These are phyloP conservation scores for Pichia sp. DNA, from an alignment of 1,139 yeast species.

Conservation along the genomic window DNA sequence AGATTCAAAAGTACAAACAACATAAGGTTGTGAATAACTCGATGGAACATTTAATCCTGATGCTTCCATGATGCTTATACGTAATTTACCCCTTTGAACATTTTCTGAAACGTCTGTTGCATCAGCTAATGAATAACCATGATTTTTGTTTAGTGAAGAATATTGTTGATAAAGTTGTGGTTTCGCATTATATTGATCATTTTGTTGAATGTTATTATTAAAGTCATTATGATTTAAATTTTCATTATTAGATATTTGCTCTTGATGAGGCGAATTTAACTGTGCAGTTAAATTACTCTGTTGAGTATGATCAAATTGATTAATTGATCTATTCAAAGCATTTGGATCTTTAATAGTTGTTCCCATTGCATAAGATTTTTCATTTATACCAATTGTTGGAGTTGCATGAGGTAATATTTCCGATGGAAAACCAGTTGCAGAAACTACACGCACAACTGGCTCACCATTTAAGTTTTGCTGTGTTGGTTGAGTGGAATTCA, in stretches of 20 bases:
- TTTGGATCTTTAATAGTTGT: constrained; percentile 43
- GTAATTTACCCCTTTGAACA: constrained; percentile 74
- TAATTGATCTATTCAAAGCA: constrained; percentile 25
- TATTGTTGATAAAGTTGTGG: constrained; percentile 11
- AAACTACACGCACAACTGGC: constrained; percentile 11
- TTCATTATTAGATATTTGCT: constrained; percentile 2
- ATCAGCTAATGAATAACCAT: constrained; percentile 13
- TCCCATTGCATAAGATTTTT: constrained; percentile 60
- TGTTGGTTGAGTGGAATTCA: neutral
- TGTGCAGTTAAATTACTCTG: constrained; percentile 26
- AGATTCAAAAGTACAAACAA: constrained; percentile 88
- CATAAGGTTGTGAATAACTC: constrained; percentile 68
- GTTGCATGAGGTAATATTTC: constrained; percentile 36
- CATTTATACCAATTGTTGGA: constrained; percentile 65
- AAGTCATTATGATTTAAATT: constrained; percentile 1
- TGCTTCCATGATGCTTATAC: constrained; percentile 78
- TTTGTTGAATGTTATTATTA: constrained; percentile 26
- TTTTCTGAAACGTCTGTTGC: constrained; percentile 23
- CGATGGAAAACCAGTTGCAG: constrained; percentile 26
- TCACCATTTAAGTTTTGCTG: constrained; percentile 1
- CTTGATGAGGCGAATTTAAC: constrained; percentile 10
- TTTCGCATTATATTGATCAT: neutral
- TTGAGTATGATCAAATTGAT: constrained; percentile 23
- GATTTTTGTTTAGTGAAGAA: constrained; percentile 1
- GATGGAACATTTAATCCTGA: constrained; percentile 52